Base-by-base conservation (phyloP, 2,329 filamentous ascomycete species). In the Chaetomiaceae sp. region DNA sequence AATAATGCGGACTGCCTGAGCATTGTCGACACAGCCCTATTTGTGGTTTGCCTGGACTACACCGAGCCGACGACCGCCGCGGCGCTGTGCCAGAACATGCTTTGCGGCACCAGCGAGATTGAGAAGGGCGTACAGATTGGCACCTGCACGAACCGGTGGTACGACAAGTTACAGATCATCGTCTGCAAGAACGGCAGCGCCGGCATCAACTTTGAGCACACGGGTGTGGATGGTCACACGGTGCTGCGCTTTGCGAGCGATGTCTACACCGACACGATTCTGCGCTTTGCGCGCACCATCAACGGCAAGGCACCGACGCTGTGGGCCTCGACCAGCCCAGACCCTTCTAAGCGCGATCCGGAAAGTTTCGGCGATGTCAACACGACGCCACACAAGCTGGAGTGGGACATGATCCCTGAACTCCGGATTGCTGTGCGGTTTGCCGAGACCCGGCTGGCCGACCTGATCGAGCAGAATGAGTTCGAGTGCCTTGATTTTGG, bases 131-230 rank as follows among this genome's bases (percentile, higher is more conserved):
- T 98, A 2, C 93, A 98, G 67, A 89, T 96, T 36, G 93, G 93
- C 24, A 97, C 93, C 2, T 98, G 93, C 68, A 96, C 91, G 12
- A 98, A 98, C 66, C 78, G 93, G 51, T 98, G 93, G 93, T 98
- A 98, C 62, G 93, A 98, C 69, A 98, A 98, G 71, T 75, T 98
- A 38, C 93, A 98, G 63, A 96, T 98, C 52, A 97, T 98, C 45
- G 93, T 98, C 41, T 97, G 93, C 75, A 95, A 95, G 70, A 98
- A 97, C 67, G 93, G 93, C 47, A 95, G 88, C 61, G 93, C 93
- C 0, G 93, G 93, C 6, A 97, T 98, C 79, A 98, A 98, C 69
- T 97, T 98, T 60, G 93, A 98, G 65, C 93, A 98, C 62, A 98
- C 93, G 0, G 93, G 93, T 55, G 91, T 98, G 5, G 93, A 98